phyloP scores from a whole-genome alignment of 495 filamentous ascomycete species.

The Alectoria sarmentosa region DNA sequence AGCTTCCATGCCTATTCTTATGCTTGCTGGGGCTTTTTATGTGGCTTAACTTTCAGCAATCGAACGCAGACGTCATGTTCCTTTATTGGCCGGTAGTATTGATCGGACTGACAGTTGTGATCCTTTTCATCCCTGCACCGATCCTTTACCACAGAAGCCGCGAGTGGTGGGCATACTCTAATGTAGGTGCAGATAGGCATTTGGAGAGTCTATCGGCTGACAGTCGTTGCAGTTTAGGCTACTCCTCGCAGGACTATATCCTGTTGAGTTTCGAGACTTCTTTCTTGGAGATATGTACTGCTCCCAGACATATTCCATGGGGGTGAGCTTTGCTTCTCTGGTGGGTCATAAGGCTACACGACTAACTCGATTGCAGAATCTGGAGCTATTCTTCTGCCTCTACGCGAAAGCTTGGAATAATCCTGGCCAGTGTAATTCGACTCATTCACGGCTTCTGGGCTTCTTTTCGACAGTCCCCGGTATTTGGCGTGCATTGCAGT shows the following conservation, averaged over 20 bases:
- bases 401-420: constrained; percentile 69
- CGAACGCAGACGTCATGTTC: constrained; percentile 60
- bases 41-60: constrained; percentile 76
- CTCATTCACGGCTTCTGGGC: constrained; percentile 73
- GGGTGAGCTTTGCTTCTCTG: constrained; percentile 47
- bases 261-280: constrained; percentile 95
- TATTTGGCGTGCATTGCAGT: constrained; percentile 85
- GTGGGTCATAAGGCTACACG: neutral
- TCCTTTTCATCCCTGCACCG: constrained; percentile 69
- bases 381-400: constrained; percentile 90
- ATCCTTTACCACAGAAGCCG: constrained; percentile 69
- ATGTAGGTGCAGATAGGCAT: constrained; percentile 46
- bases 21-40: constrained; percentile 71
- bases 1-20: constrained; percentile 69
- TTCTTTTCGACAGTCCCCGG: constrained; percentile 81
- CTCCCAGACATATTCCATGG: constrained; percentile 81
- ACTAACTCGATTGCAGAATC: constrained; percentile 51
- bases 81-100: constrained; percentile 86
- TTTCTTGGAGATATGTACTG: constrained; percentile 97
- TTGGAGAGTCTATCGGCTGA: constrained; percentile 24
- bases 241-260: constrained; percentile 76
- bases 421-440: constrained; percentile 74
- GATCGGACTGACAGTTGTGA: constrained; percentile 52
- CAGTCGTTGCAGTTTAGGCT: constrained; percentile 60
- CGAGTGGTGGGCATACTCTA: constrained; percentile 76